Percentiles rank a stretch among this genome's conserved stretches.
Evolutionary conservation across 2,329 filamentous ascomycete genomes (phyloP).

Genomic region (Dactylonectria macrodidyma): DNA sequence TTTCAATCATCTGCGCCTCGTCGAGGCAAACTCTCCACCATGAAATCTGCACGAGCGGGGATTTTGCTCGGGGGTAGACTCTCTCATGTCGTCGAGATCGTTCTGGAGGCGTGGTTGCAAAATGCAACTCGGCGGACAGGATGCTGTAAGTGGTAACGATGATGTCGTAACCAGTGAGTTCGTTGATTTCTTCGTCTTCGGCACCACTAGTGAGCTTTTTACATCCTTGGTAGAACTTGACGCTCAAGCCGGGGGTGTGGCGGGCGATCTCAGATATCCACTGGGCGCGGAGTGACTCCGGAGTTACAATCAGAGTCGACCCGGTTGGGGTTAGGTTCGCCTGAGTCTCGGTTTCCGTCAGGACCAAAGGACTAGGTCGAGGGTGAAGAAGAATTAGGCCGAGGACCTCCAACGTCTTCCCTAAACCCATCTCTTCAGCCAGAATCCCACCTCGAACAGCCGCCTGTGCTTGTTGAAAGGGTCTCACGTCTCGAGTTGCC

Average conservation of each 20-base stretch:
- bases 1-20: slow-evolving; percentile 95
- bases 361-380: slow-evolving; percentile 54
- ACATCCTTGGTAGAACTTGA: slow-evolving; percentile 71
- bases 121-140: slow-evolving; percentile 86
- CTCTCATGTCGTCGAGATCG: slow-evolving; percentile 77
- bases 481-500: slow-evolving; percentile 64
- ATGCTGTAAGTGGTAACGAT: slow-evolving; percentile 78
- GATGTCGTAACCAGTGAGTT: slow-evolving; percentile 68
- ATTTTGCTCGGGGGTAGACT: slow-evolving; percentile 76
- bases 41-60: slow-evolving; percentile 83
- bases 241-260: slow-evolving; percentile 70
- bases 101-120: slow-evolving; percentile 77
- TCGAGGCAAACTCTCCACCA: slow-evolving; percentile 91
- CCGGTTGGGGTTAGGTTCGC: slow-evolving; percentile 63
- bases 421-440: slow-evolving; percentile 87
- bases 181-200: slow-evolving; percentile 58
- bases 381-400: slow-evolving; percentile 77
- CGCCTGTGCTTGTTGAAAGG: slow-evolving; percentile 61
- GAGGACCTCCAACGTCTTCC: slow-evolving; percentile 84
- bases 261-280: slow-evolving; percentile 73
- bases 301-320: slow-evolving; percentile 75
- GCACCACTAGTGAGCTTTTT: slow-evolving; percentile 54
- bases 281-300: slow-evolving; percentile 69
- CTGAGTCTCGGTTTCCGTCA: slow-evolving; percentile 37
- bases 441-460: slow-evolving; percentile 74